These are phyloP conservation scores for Colletotrichum simmondsii DNA, from an alignment of 2,329 filamentous ascomycete species.

Conservation along the genomic window DNA sequence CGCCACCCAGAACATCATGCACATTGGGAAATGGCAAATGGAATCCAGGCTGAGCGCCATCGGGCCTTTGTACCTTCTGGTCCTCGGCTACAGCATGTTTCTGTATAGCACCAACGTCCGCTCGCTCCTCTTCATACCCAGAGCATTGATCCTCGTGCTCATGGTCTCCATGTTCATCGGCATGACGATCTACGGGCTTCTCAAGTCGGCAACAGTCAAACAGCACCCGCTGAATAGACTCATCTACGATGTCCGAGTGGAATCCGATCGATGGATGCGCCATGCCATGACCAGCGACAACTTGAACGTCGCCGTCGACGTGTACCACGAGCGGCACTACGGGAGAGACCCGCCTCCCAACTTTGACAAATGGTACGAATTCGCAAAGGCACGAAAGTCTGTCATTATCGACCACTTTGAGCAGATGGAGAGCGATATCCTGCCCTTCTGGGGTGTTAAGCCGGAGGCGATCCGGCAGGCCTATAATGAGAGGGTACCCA, in stretches of 20 bases:
- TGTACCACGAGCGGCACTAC: conserved; percentile 65
- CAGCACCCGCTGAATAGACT: conserved; percentile 61
- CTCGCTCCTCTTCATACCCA: conserved; percentile 54
- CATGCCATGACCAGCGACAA: conserved; percentile 59
- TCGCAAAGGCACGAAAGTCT: conserved; percentile 75
- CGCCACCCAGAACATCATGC: conserved; percentile 47
- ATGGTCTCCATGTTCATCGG: conserved; percentile 51
- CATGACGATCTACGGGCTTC: conserved; percentile 47
- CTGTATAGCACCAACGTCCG: conserved; percentile 55
- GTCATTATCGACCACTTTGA: conserved; percentile 84
- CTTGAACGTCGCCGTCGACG: conserved; percentile 56
- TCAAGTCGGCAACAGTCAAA: conserved; percentile 42
- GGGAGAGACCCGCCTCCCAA: conserved; percentile 80
- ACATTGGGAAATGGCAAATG: conserved; percentile 59
- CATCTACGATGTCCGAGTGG: conserved; percentile 59
- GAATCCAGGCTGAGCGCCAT: conserved; percentile 48
- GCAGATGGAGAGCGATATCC: conserved; percentile 78
- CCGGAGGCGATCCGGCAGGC: conserved; percentile 75
- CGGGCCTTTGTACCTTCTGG: conserved; percentile 51
- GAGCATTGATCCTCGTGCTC: conserved; percentile 51
- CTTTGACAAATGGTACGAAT: conserved; percentile 88
- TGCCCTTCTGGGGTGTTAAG: conserved; percentile 81
- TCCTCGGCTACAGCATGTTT: conserved; percentile 54
- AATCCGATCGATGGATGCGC: conserved; percentile 60
- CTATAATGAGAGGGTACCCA: conserved; percentile 49